A percentile compares a stretch with the other conserved stretches of the same genome.
These are phyloP conservation scores for Aspergillus clavatus DNA, from an alignment of 2,329 filamentous ascomycete species.

Conservation along the genomic window DNA sequence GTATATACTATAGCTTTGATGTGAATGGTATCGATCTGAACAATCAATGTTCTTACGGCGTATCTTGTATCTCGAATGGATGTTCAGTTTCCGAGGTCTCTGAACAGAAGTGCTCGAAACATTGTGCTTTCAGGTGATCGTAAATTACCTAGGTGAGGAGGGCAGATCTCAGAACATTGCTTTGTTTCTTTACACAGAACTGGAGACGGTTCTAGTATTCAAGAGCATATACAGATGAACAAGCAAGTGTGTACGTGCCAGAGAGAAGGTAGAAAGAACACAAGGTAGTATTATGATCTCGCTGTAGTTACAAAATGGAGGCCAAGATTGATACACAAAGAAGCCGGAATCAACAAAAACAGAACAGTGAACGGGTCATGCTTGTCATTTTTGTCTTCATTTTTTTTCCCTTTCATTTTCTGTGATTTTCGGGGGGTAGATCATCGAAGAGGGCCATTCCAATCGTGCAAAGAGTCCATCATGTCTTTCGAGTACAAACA, in stretches of 20 bases:
- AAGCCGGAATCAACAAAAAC: neutral
- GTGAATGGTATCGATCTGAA: neutral
- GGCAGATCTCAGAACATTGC: too few species aligned
- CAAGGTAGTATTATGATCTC: neutral
- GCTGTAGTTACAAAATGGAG: constrained; percentile 6
- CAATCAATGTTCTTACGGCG: too few species aligned
- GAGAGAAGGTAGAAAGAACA: neutral
- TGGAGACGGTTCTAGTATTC: too few species aligned
- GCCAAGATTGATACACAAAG: constrained; percentile 8
- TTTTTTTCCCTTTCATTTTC: neutral
- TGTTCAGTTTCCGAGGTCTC: too few species aligned
- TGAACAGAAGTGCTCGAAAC: too few species aligned
- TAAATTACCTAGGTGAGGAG: too few species aligned
- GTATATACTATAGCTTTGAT: neutral
- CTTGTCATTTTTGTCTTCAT: neutral
- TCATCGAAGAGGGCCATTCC: neutral
- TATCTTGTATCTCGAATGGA: too few species aligned
- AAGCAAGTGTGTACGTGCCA: too few species aligned
- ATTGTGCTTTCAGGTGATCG: too few species aligned
- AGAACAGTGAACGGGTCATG: neutral
- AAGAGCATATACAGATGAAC: too few species aligned
- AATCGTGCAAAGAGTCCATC: constrained; percentile 2
- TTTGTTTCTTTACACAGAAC: too few species aligned
- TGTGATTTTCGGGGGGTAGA: neutral
- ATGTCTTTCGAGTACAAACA: constrained; percentile 6